Evolutionary conservation across 106 monocot genomes (phyloP).

Genomic region (Alisma plantagoaquatica): DNA sequence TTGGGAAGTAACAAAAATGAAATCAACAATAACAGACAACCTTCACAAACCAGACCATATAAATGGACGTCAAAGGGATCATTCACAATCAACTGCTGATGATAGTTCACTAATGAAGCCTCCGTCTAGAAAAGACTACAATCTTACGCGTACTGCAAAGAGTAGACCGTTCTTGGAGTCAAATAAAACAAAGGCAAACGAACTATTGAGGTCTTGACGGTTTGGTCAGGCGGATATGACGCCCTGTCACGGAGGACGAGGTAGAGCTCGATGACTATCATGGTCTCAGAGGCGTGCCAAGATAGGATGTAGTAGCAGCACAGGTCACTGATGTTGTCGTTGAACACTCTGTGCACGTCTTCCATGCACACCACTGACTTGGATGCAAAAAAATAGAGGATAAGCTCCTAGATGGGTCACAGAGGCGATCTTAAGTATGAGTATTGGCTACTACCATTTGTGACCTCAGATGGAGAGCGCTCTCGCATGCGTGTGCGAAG

Average conservation of each 20-base stretch:
- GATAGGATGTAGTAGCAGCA: conserved; percentile 6
- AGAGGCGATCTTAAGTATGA: too few species aligned
- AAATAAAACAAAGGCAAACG: conserved; percentile 6
- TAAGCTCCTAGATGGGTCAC: too few species aligned
- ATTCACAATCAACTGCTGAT: too few species aligned
- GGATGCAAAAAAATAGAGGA: neutral
- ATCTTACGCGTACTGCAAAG: conserved; percentile 10
- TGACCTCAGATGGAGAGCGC: too few species aligned
- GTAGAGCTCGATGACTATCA: conserved; percentile 6
- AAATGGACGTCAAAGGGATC: too few species aligned
- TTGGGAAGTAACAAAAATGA: too few species aligned
- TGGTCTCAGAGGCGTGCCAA: neutral
- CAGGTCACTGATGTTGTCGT: conserved; percentile 6
- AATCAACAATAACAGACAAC: too few species aligned
- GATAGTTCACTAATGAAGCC: too few species aligned
- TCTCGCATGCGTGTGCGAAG: too few species aligned
- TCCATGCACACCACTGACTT: conserved; percentile 6
- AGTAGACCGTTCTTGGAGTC: neutral
- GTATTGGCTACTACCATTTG: too few species aligned
- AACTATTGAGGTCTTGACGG: conserved; percentile 2
- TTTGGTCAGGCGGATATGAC: conserved; percentile 6
- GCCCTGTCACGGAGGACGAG: conserved; percentile 10
- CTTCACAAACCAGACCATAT: too few species aligned
- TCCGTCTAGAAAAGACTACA: too few species aligned
- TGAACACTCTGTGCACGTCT: conserved; percentile 8